Evolutionary conservation across 495 filamentous ascomycete species (phyloP).

Genomic region (Tuber brumale): DNA sequence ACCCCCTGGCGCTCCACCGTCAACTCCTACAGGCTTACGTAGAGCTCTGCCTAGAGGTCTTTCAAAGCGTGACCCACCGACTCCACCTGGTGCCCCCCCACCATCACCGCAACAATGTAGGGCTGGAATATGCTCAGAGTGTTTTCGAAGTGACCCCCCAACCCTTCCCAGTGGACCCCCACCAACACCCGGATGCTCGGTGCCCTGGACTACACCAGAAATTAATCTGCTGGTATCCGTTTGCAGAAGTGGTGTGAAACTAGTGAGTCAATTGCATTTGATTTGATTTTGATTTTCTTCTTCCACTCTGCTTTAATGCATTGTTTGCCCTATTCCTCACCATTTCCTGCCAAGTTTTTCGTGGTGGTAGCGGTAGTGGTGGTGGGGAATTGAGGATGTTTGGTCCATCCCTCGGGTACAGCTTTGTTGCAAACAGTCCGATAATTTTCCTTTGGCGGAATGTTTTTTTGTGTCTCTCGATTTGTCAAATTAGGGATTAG

Average conservation of each 20-base stretch:
- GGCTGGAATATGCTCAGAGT: background rate
- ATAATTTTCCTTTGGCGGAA: background rate
- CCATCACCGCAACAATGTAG: constrained; percentile 17
- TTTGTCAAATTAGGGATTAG: constrained; percentile 11
- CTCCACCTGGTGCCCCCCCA: constrained; percentile 29
- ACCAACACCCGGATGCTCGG: constrained; percentile 11
- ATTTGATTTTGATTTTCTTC: constrained; percentile 13
- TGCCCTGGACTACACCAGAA: constrained; percentile 29
- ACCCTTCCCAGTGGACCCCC: constrained; percentile 22
- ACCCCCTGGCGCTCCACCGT: constrained; percentile 13
- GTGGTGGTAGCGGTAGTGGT: background rate
- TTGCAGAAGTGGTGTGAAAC: constrained; percentile 29
- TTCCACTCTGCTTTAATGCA: background rate
- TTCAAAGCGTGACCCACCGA: constrained; percentile 37
- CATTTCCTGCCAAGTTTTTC: background rate
- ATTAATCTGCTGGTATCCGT: constrained; percentile 24
- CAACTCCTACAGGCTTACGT: constrained; percentile 10
- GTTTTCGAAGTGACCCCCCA: constrained; percentile 26
- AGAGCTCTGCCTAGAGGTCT: constrained; percentile 18
- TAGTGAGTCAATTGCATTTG: constrained; percentile 25
- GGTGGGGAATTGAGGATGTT: background rate
- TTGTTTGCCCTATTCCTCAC: background rate
- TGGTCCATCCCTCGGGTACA: background rate
- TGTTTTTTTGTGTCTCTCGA: constrained; percentile 10
- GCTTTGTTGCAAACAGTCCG: background rate